Conservation (phyloP, 2,329 filamentous ascomycete species). For the Rutstroemia sp. region DNA sequence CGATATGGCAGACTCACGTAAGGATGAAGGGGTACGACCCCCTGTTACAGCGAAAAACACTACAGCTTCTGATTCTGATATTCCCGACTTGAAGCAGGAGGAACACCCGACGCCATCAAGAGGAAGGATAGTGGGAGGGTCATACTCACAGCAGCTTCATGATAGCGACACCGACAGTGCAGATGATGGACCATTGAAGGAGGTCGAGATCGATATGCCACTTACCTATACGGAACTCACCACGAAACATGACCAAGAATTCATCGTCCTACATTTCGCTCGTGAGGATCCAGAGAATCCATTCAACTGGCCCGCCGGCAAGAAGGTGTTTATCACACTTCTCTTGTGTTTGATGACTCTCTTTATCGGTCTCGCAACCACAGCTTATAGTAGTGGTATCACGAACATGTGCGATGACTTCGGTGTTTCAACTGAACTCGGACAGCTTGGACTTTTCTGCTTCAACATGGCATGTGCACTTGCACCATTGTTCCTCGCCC, state of each 20-base stretch:
- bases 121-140: conserved; percentile 35
- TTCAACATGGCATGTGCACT: conserved; percentile 69
- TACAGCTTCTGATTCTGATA: neutral
- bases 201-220: conserved; percentile 42
- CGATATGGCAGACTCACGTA: neutral
- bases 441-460: conserved; percentile 56
- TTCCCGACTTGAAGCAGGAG: conserved; percentile 14
- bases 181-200: conserved; percentile 29
- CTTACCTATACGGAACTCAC: conserved; percentile 38
- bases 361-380: conserved; percentile 47
- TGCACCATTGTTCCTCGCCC: conserved; percentile 81
- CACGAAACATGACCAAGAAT: conserved; percentile 36
- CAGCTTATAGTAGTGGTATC: conserved; percentile 44
- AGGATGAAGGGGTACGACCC: neutral
- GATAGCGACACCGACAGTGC: conserved; percentile 28
- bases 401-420: conserved; percentile 38
- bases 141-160: conserved; percentile 29
- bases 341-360: conserved; percentile 45
- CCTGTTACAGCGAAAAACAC: neutral
- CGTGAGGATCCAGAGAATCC: conserved; percentile 41
- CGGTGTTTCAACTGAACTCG: conserved; percentile 34
- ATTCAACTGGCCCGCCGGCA: conserved; percentile 40
- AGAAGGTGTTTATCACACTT: conserved; percentile 39
- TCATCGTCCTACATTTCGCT: conserved; percentile 39
- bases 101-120: conserved; percentile 13